Percentiles rank a stretch among this genome's conserved stretches.
Evolutionary conservation across 2,329 filamentous ascomycete genomes (phyloP).

Genomic region (Lanzia echinophila): DNA sequence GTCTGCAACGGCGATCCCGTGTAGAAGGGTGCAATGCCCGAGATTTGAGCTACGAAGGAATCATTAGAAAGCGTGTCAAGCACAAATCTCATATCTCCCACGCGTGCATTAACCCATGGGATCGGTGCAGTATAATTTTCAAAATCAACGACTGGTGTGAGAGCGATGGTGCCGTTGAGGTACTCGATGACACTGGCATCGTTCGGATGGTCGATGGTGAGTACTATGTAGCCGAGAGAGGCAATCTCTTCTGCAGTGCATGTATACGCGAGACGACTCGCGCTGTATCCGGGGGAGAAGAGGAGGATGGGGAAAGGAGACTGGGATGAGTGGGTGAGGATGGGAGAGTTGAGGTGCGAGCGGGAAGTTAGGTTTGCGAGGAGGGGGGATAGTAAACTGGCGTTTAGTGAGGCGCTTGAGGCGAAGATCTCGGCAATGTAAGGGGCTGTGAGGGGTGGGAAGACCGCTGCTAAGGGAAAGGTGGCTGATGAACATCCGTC

Average conservation of each 20-base stretch:
- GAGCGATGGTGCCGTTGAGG: conserved; percentile 21
- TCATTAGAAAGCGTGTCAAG: conserved; percentile 17
- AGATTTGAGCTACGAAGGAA: not conserved
- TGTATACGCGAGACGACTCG: conserved; percentile 29
- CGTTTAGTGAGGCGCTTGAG: not conserved
- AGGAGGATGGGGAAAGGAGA: conserved; percentile 27
- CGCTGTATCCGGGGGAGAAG: conserved; percentile 30
- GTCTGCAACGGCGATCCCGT: not conserved
- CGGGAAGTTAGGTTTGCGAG: not conserved
- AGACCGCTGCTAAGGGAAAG: not conserved
- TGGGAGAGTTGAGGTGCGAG: not conserved
- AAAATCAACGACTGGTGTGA: conserved; percentile 14
- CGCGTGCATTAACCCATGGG: conserved; percentile 16
- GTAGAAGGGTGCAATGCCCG: not conserved
- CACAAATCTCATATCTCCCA: conserved; percentile 23
- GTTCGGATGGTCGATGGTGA: conserved; percentile 33
- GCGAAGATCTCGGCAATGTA: not conserved
- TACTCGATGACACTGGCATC: conserved; percentile 32
- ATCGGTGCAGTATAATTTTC: conserved; percentile 10
- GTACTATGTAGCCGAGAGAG: conserved; percentile 31
- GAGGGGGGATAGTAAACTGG: not conserved
- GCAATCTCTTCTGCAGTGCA: conserved; percentile 29
- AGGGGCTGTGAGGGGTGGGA: conserved; percentile 1
- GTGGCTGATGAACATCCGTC: too few relatives aligned
- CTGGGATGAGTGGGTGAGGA: not conserved